These are phyloP conservation scores for Paramecium tetraurelia DNA, from an alignment of 73 alveolate species.

Conservation along the genomic window DNA sequence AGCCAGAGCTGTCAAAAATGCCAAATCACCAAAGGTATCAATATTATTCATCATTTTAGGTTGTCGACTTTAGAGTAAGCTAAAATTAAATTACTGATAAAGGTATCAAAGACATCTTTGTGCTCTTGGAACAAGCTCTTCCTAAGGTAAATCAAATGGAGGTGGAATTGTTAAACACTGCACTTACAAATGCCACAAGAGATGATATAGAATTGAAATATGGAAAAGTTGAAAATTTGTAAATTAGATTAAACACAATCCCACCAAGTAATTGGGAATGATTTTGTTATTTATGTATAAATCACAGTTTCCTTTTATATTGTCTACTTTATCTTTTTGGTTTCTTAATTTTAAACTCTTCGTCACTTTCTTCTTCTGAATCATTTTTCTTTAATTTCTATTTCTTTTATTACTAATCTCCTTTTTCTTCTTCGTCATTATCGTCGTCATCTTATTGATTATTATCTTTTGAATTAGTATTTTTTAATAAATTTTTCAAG, in stretches of 20 bases:
- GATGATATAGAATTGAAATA: slow-evolving; percentile 37
- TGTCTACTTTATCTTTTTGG: neutral
- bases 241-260: neutral
- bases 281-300: neutral
- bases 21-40: slow-evolving; percentile 30
- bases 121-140: neutral
- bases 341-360: neutral
- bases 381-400: neutral
- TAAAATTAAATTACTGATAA: slow-evolving; percentile 20
- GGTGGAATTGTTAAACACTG: slow-evolving; percentile 44
- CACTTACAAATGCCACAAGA: slow-evolving; percentile 54
- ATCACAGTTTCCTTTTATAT: neutral
- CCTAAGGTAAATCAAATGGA: neutral
- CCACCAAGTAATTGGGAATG: slow-evolving; percentile 57
- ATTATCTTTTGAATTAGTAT: neutral
- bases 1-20: slow-evolving; percentile 15
- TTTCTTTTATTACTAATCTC: neutral
- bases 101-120: neutral
- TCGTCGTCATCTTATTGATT: neutral
- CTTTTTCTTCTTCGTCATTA: neutral
- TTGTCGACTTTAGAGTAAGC: slow-evolving; percentile 11
- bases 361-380: neutral
- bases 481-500: neutral
- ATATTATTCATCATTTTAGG: neutral
- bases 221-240: neutral